A percentile compares a stretch with the other conserved stretches of the same genome.
Conservation (phyloP, 2,329 filamentous ascomycete genomes). For the Colletotrichum lentis region DNA sequence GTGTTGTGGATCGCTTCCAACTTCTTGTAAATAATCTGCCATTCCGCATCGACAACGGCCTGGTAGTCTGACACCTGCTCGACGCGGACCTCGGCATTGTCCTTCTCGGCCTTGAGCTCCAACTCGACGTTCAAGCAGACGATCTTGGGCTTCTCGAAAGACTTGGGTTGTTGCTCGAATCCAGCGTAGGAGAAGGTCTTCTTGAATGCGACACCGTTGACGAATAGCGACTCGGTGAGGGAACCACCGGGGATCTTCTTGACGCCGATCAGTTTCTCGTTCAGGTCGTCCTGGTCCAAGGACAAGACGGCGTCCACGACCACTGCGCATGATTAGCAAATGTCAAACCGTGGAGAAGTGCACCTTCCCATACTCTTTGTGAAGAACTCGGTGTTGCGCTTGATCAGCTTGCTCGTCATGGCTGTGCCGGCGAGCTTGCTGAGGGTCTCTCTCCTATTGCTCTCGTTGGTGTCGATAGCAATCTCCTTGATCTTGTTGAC, state of each 20-base stretch:
- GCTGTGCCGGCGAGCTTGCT: slow-evolving; percentile 90
- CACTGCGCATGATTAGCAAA: slow-evolving; percentile 64
- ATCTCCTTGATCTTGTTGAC: slow-evolving; percentile 99
- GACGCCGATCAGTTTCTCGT: slow-evolving; percentile 96
- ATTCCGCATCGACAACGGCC: slow-evolving; percentile 98
- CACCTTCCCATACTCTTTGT: slow-evolving; percentile 78
- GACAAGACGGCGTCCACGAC: slow-evolving; percentile 96
- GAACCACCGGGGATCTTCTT: slow-evolving; percentile 98
- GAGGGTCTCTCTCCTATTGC: slow-evolving; percentile 86
- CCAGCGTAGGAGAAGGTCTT: slow-evolving; percentile 99
- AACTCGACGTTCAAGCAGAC: slow-evolving; percentile 97
- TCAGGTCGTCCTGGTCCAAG: slow-evolving; percentile 94
- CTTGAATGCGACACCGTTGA: slow-evolving; percentile 98
- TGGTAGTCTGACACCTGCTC: slow-evolving; percentile 99
- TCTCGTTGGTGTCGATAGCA: slow-evolving; percentile 82
- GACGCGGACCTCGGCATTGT: slow-evolving; percentile 97
- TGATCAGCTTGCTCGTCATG: slow-evolving; percentile 99
- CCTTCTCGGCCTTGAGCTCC: slow-evolving; percentile 98
- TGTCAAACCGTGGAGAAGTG: too few species aligned
- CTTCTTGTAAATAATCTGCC: slow-evolving; percentile 99
- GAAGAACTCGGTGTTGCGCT: slow-evolving; percentile 96
- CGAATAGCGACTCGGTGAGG: slow-evolving; percentile 93
- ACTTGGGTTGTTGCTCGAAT: slow-evolving; percentile 99
- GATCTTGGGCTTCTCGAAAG: slow-evolving; percentile 92
- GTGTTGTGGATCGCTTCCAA: slow-evolving; percentile 94